Percentiles rank a stretch among this genome's conserved stretches.
phyloP scores from a whole-genome alignment of 257 asterid genomes.

The Craterostigma plantagineum region DNA sequence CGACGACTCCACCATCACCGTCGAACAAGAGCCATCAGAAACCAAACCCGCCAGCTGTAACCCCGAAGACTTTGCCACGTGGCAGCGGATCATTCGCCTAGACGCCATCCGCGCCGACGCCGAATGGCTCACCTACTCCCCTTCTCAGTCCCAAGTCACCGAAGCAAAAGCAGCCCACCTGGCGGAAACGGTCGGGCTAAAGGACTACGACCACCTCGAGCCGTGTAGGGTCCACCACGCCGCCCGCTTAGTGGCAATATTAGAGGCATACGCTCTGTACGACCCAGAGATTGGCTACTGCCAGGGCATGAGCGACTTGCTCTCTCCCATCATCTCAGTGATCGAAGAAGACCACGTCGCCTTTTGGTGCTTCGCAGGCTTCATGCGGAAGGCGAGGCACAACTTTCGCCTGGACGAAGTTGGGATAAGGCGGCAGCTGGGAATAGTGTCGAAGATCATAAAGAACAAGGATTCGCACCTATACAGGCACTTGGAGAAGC shows the following conservation, averaged over 20 bases:
- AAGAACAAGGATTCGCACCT: conserved; percentile 64
- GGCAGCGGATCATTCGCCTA: conserved; percentile 86
- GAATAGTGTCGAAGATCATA: conserved; percentile 51
- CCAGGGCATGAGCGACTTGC: conserved; percentile 91
- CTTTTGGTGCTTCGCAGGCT: conserved; percentile 81
- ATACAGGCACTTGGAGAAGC: conserved; percentile 74
- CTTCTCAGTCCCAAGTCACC: conserved; percentile 56
- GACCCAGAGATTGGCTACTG: conserved; percentile 81
- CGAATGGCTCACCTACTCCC: conserved; percentile 56
- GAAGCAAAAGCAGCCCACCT: conserved; percentile 32
- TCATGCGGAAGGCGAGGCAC: conserved; percentile 81
- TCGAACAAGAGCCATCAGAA: conserved; percentile 17
- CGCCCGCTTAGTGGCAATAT: conserved; percentile 70
- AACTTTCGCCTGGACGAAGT: conserved; percentile 87
- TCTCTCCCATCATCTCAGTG: conserved; percentile 74
- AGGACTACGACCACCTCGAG: conserved; percentile 59
- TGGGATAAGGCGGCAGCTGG: conserved; percentile 68
- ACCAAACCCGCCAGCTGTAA: conserved; percentile 13
- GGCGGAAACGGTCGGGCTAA: conserved; percentile 62
- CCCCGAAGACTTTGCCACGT: conserved; percentile 52
- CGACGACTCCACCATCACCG: conserved; percentile 14
- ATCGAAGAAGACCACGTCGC: conserved; percentile 64
- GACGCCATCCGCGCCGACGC: conserved; percentile 70
- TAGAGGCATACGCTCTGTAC: conserved; percentile 66
- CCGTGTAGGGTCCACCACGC: conserved; percentile 65